Evolutionary conservation across 2,329 filamentous ascomycete genomes (phyloP).

Genomic region (Pseudogymnoascus sp.): DNA sequence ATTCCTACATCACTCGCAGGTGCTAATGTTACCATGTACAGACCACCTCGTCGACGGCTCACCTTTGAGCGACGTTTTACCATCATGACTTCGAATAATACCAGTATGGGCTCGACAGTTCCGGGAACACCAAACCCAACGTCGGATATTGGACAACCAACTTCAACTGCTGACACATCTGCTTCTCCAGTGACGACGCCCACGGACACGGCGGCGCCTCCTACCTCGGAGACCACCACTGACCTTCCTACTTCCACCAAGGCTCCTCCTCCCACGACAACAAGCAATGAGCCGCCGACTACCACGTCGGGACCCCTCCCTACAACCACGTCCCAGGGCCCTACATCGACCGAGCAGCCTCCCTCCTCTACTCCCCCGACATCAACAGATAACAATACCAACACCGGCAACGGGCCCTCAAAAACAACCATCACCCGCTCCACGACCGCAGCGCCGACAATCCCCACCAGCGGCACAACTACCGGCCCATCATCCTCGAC

Average conservation of each 20-base stretch:
- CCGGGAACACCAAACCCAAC: not conserved
- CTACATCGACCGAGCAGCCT: not conserved
- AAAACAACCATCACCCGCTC: not conserved
- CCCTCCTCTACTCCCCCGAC: not conserved
- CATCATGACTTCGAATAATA: constrained; percentile 1
- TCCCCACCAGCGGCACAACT: not conserved
- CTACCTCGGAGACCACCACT: not conserved
- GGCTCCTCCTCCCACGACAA: not conserved
- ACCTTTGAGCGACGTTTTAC: not conserved
- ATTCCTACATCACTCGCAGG: not conserved
- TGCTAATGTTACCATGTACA: not conserved
- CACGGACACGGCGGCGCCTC: not conserved
- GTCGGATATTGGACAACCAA: not conserved
- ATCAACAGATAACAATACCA: not conserved
- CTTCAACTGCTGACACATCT: not conserved
- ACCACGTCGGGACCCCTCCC: not conserved
- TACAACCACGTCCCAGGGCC: not conserved
- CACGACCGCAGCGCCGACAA: not conserved
- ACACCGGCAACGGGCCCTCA: not conserved
- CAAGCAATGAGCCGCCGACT: not conserved
- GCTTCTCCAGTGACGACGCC: not conserved
- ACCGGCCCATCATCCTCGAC: constrained; percentile 15
- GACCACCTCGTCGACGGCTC: not conserved
- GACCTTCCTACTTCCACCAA: not conserved
- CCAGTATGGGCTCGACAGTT: not conserved